Evolutionary conservation across 176 grass and related monocot genomes (phyloP).

Genomic region (Raddia guianensis): DNA sequence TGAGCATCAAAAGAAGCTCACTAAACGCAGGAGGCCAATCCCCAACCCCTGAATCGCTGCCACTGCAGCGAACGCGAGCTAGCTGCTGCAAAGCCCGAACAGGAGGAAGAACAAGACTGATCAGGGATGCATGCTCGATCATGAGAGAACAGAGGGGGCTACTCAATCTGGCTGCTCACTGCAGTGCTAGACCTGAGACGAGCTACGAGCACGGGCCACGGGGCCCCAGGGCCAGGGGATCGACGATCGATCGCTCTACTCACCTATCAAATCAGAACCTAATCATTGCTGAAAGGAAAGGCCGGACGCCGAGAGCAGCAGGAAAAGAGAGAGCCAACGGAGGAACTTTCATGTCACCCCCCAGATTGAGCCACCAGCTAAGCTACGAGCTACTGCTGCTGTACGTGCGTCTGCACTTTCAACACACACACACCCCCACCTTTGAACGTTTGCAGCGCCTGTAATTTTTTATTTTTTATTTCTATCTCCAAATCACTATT

Average conservation of each 20-base stretch:
- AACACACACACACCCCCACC: not conserved
- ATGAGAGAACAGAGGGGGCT: not conserved
- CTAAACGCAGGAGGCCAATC: no score
- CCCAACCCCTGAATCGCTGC: no score
- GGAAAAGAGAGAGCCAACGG: not conserved
- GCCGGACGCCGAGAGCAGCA: constrained; percentile 5
- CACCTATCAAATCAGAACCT: constrained; percentile 69
- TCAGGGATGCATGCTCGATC: not conserved
- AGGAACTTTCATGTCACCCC: constrained; percentile 32
- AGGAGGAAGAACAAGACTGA: not conserved
- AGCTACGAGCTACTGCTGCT: not conserved
- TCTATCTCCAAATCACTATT: no score
- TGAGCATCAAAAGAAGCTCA: no score
- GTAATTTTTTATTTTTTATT: no score
- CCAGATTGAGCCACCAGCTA: not conserved
- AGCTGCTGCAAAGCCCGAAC: not conserved
- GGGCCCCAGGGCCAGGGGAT: not conserved
- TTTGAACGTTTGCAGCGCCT: no score
- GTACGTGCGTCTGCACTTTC: not conserved
- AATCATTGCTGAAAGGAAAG: constrained; percentile 82
- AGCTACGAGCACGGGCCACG: not conserved
- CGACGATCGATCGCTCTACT: constrained; percentile 32
- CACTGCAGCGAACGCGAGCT: not conserved
- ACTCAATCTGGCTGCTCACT: no score
- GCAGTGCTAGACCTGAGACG: not conserved